A percentile compares a stretch with the other conserved stretches of the same genome.
Conservation (phyloP, 345 rosid genomes). For the Citrus maxima region DNA sequence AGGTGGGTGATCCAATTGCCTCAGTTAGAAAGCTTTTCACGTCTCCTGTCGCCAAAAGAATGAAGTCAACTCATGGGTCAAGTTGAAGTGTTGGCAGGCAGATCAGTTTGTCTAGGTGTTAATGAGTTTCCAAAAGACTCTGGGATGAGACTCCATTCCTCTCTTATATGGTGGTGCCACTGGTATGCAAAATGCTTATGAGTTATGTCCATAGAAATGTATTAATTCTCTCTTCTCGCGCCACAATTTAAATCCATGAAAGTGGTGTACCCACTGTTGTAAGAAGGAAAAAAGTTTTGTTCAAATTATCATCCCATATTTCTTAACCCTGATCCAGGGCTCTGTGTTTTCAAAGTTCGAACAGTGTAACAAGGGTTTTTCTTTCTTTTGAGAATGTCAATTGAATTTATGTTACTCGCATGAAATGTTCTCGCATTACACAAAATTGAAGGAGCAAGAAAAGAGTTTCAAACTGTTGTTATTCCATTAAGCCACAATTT, state of each 20-base stretch:
- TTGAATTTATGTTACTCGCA: neutral
- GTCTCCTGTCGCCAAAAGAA: conserved; percentile 55
- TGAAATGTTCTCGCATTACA: conserved; percentile 10
- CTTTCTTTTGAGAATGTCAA: conserved; percentile 14
- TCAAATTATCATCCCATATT: neutral
- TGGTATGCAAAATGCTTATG: neutral
- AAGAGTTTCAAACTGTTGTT: conserved; percentile 10
- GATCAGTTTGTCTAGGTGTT: conserved; percentile 10
- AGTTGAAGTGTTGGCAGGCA: conserved; percentile 17
- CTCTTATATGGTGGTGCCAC: neutral
- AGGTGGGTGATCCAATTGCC: conserved; percentile 81
- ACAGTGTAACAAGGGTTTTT: neutral
- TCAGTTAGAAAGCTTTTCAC: conserved; percentile 68
- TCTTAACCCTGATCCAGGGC: neutral
- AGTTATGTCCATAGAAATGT: neutral
- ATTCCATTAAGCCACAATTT: conserved; percentile 67
- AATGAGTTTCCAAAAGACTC: neutral
- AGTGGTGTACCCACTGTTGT: neutral
- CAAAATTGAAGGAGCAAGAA: conserved; percentile 3
- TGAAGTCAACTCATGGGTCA: conserved; percentile 33
- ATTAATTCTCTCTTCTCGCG: neutral
- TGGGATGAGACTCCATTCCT: neutral
- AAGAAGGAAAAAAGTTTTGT: neutral
- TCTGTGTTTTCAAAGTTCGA: neutral
- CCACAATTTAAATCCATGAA: neutral